Evolutionary conservation across 306 rosid genomes (phyloP).

Genomic region (Cicer judaicum): DNA sequence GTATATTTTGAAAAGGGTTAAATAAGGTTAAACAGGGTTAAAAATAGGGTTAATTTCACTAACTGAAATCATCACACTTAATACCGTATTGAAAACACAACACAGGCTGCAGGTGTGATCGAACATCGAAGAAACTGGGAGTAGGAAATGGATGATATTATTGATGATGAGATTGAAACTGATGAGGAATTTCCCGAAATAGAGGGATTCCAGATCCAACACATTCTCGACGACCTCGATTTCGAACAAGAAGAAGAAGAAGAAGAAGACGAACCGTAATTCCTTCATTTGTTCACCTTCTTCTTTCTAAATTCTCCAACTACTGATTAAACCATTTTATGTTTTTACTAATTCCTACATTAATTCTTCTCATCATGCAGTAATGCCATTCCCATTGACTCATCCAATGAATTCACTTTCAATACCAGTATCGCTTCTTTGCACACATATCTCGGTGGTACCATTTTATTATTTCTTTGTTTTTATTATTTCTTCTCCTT

Average conservation of each 20-base stretch:
- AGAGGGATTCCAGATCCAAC: conserved; percentile 87
- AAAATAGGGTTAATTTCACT: too few relatives aligned
- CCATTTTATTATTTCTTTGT: not conserved
- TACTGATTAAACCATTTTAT: too few relatives aligned
- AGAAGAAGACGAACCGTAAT: conserved; percentile 66
- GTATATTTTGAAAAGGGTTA: too few relatives aligned
- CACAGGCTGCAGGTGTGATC: too few relatives aligned
- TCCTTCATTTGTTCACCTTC: conserved; percentile 20
- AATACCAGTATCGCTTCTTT: conserved; percentile 57
- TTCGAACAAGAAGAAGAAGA: conserved; percentile 79
- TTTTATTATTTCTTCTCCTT: not conserved
- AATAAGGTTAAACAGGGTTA: too few relatives aligned
- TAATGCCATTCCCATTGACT: not conserved
- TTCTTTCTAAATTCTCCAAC: too few relatives aligned
- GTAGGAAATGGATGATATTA: conserved; percentile 52
- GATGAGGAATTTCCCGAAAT: conserved; percentile 55
- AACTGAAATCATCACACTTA: too few relatives aligned
- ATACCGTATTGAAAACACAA: too few relatives aligned
- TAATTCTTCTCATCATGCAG: not conserved
- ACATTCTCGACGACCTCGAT: conserved; percentile 83
- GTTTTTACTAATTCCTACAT: too few relatives aligned
- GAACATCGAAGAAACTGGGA: not conserved
- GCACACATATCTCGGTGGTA: conserved; percentile 96
- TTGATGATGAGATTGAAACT: not conserved
- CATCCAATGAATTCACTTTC: conserved; percentile 41